Conservation (phyloP, 2,329 filamentous ascomycete genomes). For the Fusarium burgessii region DNA sequence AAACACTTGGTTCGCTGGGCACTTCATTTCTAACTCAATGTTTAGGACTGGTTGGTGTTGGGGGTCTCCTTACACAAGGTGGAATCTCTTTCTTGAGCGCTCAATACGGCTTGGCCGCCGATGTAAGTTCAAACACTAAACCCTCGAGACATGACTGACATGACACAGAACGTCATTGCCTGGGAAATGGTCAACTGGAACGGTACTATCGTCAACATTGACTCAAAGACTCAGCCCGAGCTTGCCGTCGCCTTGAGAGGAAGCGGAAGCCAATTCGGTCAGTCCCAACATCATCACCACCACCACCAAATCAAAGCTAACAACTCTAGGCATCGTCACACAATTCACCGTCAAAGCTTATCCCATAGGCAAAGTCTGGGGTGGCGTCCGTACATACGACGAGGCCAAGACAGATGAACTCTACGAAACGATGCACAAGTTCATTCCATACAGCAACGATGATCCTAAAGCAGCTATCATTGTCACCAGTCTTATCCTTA, state of each 20-base stretch:
- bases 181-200: slow-evolving; percentile 28
- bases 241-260: slow-evolving; percentile 21
- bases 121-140: neutral
- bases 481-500: neutral
- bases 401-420: slow-evolving; percentile 11
- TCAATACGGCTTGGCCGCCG: slow-evolving; percentile 23
- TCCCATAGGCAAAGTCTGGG: slow-evolving; percentile 11
- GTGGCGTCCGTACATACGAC: slow-evolving; percentile 12
- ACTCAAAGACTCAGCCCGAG: slow-evolving; percentile 4
- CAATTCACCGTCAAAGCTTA: slow-evolving; percentile 13
- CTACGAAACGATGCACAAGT: slow-evolving; percentile 20
- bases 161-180: neutral
- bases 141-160: neutral
- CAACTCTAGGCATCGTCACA: neutral
- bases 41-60: slow-evolving; percentile 14
- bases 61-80: slow-evolving; percentile 8
- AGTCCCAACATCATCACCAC: accelerated
- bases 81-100: slow-evolving; percentile 27
- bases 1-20: accelerated
- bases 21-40: accelerated
- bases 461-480: slow-evolving; percentile 11
- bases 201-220: slow-evolving; percentile 14
- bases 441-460: slow-evolving; percentile 19
- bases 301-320: accelerated
- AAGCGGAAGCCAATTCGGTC: slow-evolving; percentile 24